A percentile compares a stretch with the other conserved stretches of the same genome.
Conservation (phyloP, 192 early-diverging fungal species). For the Coemansia sp. region DNA sequence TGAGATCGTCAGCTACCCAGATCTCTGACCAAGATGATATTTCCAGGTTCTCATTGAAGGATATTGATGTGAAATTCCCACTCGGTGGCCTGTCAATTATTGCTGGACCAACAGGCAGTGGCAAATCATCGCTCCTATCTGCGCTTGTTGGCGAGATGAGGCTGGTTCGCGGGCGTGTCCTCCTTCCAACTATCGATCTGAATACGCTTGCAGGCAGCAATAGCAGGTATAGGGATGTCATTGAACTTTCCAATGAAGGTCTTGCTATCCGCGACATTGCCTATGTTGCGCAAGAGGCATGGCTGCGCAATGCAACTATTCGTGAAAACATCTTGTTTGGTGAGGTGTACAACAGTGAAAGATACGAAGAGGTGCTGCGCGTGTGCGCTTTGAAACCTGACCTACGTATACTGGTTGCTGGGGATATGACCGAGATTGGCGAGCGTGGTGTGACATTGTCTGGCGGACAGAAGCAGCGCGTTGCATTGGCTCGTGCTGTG, state of each 20-base stretch:
- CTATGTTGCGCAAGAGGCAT: slow-evolving; percentile 75
- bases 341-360: slow-evolving; percentile 57
- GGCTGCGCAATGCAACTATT: slow-evolving; percentile 66
- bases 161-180: slow-evolving; percentile 15
- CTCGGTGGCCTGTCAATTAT: slow-evolving; percentile 64
- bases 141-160: slow-evolving; percentile 76
- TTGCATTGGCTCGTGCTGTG: slow-evolving; percentile 80
- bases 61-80: slow-evolving; percentile 65
- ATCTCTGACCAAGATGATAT: not conserved
- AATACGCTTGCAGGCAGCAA: not conserved
- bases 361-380: slow-evolving; percentile 71
- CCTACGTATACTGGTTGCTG: slow-evolving; percentile 73
- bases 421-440: slow-evolving; percentile 86
- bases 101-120: slow-evolving; percentile 80
- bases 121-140: slow-evolving; percentile 73
- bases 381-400: slow-evolving; percentile 79
- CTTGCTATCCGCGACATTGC: slow-evolving; percentile 60
- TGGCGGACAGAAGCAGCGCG: slow-evolving; percentile 79
- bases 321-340: slow-evolving; percentile 79
- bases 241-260: slow-evolving; percentile 21
- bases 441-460: slow-evolving; percentile 74
- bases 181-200: slow-evolving; percentile 8
- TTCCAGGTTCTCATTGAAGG: slow-evolving; percentile 55
- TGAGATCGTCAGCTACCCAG: not conserved
- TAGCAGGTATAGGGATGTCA: slow-evolving; percentile 5